Evolutionary conservation across 306 rosid genomes (phyloP).

Genomic region (Acacia confusa): DNA sequence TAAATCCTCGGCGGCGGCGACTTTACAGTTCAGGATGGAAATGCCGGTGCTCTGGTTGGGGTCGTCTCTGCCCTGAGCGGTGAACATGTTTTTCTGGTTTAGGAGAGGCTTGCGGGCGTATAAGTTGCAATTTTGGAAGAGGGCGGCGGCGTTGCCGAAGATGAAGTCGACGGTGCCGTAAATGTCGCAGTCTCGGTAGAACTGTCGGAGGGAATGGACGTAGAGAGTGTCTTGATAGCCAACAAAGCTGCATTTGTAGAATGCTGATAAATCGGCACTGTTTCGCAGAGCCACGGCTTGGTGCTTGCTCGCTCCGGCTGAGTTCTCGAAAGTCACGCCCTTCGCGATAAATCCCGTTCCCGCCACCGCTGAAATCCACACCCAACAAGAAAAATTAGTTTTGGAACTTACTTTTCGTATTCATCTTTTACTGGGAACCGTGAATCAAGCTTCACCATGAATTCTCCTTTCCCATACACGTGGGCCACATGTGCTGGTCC

Average conservation of each 20-base stretch:
- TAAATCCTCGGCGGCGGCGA: constrained; percentile 67
- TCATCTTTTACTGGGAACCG: neutral
- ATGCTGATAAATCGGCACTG: constrained; percentile 72
- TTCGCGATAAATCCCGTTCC: constrained; percentile 78
- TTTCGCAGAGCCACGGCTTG: constrained; percentile 85
- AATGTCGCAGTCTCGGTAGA: constrained; percentile 81
- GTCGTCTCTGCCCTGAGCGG: constrained; percentile 85
- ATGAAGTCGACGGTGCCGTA: constrained; percentile 28
- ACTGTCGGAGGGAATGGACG: constrained; percentile 84
- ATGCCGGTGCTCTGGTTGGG: constrained; percentile 90
- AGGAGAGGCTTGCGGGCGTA: constrained; percentile 70
- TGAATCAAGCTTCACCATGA: neutral
- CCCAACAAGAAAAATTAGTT: neutral
- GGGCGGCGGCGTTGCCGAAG: constrained; percentile 51
- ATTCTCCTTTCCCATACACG: neutral
- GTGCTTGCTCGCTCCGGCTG: constrained; percentile 85
- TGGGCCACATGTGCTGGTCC: neutral
- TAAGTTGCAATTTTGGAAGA: constrained; percentile 74
- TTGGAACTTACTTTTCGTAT: neutral
- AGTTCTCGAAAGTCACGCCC: constrained; percentile 80
- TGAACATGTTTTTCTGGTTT: constrained; percentile 70
- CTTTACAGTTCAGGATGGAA: constrained; percentile 59
- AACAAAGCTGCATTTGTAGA: constrained; percentile 80
- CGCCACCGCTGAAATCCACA: constrained; percentile 55
- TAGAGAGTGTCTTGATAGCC: constrained; percentile 95